Base-by-base conservation (phyloP, 2,329 filamentous ascomycete genomes). In the Chaetomiaceae sp. region DNA sequence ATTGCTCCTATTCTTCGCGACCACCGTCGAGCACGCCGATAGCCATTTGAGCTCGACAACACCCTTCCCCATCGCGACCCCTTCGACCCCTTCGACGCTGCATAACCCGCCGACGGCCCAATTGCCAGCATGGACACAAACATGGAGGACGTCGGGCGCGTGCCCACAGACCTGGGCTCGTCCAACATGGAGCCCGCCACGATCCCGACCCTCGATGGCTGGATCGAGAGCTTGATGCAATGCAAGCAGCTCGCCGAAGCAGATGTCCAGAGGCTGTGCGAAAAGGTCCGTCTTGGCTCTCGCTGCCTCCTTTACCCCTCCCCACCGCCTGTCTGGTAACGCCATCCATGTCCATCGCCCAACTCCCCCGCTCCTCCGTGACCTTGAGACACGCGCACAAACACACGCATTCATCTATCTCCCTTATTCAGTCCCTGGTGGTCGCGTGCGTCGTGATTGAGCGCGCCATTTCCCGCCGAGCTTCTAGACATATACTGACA, bases 191-290 rank as follows among this genome's bases (percentile, higher is more conserved):
- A 97, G 74, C 87, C 92, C 50, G 85, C 91, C 55, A 89, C 90
- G 62, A 93, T 96, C 75, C 84, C 87, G 55, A 96, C 89, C 55
- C 79, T 99, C 58, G 93, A 99, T 69, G 90, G 91, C 66, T 99
- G 93, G 93, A 97, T 99, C 68, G 92, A 96, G 79, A 91, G 81
- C 75, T 78, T 99, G 73, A 97, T 99, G 92, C 84, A 75, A 68
- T 99, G 93, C 87, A 99, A 99, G 78, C 93, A 97, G 79, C 79
- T 99, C 71, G 83, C 88, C 55, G 93, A 99, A 76, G 78, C 82
- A 59, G 93, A 99, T 69, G 93, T 99, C 57, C 89, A 95, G 75
- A 86, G 92, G 70, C 82, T 99, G 67, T 99, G 93, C 77, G 93
- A 97, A 70, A 95, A 96, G 86, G 92, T 95, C 74, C 65, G 82